phyloP scores from a whole-genome alignment of 768 basidiomycete genomes.

The Boletus fagicola region DNA sequence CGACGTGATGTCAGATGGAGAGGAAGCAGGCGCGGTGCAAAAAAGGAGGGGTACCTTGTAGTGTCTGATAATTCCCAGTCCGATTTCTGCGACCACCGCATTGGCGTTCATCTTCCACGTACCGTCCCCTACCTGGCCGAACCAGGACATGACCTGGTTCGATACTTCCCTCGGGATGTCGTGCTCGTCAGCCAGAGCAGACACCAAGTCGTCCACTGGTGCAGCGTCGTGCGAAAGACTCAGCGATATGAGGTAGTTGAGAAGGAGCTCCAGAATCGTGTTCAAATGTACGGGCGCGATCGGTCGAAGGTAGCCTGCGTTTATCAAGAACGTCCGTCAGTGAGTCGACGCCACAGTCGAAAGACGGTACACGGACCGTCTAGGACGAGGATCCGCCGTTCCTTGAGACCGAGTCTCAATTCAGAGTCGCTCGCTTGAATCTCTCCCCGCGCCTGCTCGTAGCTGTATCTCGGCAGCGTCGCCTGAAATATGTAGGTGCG shows the following conservation, averaged over 20 bases:
- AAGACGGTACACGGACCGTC: slow-evolving; percentile 44
- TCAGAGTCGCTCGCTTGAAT: slow-evolving; percentile 86
- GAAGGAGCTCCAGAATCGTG: slow-evolving; percentile 69
- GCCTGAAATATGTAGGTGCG: slow-evolving; percentile 15
- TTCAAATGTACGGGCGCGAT: slow-evolving; percentile 66
- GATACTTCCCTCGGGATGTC: slow-evolving; percentile 63
- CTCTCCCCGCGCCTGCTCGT: slow-evolving; percentile 56
- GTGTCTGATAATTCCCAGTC: slow-evolving; percentile 66
- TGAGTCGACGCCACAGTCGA: neutral
- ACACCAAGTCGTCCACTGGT: slow-evolving; percentile 56
- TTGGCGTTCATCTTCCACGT: slow-evolving; percentile 67
- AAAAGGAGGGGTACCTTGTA: slow-evolving; percentile 45
- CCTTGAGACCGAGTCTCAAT: slow-evolving; percentile 58
- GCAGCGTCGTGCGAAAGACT: slow-evolving; percentile 52
- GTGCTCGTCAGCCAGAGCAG: slow-evolving; percentile 67
- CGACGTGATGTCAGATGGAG: neutral
- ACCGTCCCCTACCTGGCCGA: slow-evolving; percentile 57
- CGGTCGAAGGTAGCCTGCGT: slow-evolving; percentile 66
- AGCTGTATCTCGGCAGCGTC: slow-evolving; percentile 44
- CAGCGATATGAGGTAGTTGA: slow-evolving; percentile 69
- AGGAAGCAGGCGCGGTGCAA: neutral
- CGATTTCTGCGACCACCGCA: slow-evolving; percentile 69
- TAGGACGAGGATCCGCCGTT: slow-evolving; percentile 70
- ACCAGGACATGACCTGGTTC: slow-evolving; percentile 77
- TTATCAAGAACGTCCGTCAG: neutral